Percentiles rank a stretch among this genome's conserved stretches.
phyloP scores from a whole-genome alignment of 2,329 filamentous ascomycete genomes.

The Neofusicoccum cordaticola region DNA sequence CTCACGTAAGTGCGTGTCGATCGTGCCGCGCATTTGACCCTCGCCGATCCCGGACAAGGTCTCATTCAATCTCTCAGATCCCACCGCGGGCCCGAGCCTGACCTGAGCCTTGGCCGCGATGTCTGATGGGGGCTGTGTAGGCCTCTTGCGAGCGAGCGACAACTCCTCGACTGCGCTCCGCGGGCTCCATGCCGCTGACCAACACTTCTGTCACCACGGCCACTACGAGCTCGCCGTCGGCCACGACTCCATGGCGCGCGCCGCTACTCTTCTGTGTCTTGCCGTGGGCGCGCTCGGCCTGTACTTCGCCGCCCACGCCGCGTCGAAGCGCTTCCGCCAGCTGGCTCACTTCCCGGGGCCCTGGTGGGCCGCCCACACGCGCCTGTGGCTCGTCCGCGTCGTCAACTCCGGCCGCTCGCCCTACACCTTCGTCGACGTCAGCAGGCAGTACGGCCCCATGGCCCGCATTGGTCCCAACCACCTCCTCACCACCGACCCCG shows the following conservation, averaged over 20 bases:
- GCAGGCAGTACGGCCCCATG: conserved; percentile 32
- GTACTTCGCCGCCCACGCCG: background rate
- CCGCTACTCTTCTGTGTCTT: background rate
- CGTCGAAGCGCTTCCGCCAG: background rate
- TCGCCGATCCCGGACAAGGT: conserved; percentile 6
- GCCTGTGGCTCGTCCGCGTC: background rate
- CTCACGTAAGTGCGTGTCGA: conserved; percentile 12
- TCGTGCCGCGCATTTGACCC: background rate
- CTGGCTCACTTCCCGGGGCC: conserved; percentile 6
- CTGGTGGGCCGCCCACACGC: conserved; percentile 5
- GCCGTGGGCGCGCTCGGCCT: background rate
- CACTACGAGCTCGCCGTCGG: background rate
- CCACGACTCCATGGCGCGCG: background rate
- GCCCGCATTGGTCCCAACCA: conserved; percentile 50
- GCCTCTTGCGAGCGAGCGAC: background rate
- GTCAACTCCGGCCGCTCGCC: conserved; percentile 1
- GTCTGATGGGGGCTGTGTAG: conserved; percentile 13
- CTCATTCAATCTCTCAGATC: conserved; percentile 11
- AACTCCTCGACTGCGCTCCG: background rate
- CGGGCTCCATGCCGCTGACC: background rate
- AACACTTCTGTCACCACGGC: background rate
- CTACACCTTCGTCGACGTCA: conserved; percentile 12
- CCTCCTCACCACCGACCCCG: conserved; percentile 49
- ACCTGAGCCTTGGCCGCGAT: background rate
- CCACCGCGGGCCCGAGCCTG: background rate